Conservation (phyloP, 164 flowering plant species). For the Magnolia officinalis region DNA sequence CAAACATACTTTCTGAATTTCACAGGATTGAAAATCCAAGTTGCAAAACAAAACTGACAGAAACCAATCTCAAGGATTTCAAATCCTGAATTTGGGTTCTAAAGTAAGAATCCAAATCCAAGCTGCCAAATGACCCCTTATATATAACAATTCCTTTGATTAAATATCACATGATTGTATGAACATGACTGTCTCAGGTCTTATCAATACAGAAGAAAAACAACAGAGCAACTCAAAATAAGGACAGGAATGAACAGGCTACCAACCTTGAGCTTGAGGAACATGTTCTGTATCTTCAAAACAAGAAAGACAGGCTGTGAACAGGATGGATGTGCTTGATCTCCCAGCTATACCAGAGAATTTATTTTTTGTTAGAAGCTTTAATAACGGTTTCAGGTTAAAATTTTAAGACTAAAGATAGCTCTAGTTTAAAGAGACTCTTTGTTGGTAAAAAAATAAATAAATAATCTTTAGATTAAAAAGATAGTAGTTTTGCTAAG, state of each 20-base stretch:
- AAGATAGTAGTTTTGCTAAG: neutral
- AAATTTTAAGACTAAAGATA: neutral
- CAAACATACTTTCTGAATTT: too few species aligned
- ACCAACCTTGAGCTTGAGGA: conserved; percentile 68
- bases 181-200: neutral
- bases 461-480: neutral
- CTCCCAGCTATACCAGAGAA: conserved; percentile 36
- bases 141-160: too few species aligned
- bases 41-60: too few species aligned
- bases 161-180: neutral
- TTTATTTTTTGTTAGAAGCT: conserved; percentile 7
- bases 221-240: neutral
- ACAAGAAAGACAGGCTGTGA: conserved; percentile 79
- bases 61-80: too few species aligned
- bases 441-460: neutral
- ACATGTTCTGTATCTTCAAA: conserved; percentile 62
- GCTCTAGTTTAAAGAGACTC: neutral
- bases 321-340: conserved; percentile 36
- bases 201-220: neutral
- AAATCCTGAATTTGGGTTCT: too few species aligned
- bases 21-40: too few species aligned
- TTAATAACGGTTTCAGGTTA: neutral
- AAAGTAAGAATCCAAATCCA: too few species aligned
- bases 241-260: conserved; percentile 11
- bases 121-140: too few species aligned